Evolutionary conservation across 257 asterid species (phyloP).

Genomic region (Buddleja alternifolia): DNA sequence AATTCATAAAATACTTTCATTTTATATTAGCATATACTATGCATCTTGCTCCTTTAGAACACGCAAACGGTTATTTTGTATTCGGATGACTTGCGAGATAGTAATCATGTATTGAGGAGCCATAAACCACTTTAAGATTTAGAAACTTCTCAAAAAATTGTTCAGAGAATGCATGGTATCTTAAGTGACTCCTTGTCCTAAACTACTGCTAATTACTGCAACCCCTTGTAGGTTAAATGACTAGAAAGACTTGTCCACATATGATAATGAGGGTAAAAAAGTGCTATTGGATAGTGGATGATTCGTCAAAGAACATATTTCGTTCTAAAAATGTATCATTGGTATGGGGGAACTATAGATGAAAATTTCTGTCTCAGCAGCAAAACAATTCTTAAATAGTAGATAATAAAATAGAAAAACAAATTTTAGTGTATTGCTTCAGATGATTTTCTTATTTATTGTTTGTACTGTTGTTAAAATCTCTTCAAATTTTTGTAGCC

Average conservation of each 20-base stretch:
- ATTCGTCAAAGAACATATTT: neutral
- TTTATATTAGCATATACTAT: neutral
- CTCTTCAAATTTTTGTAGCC: conserved; percentile 55
- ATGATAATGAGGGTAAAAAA: conserved; percentile 15
- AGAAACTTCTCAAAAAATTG: conserved; percentile 14
- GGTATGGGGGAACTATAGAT: neutral
- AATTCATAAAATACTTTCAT: conserved; percentile 21
- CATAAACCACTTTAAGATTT: conserved; percentile 3
- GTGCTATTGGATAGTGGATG: conserved; percentile 12
- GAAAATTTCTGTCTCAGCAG: conserved; percentile 10
- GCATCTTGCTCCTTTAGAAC: conserved; percentile 18
- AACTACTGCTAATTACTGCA: neutral
- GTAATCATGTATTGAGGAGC: conserved; percentile 8
- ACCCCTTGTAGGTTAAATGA: conserved; percentile 1
- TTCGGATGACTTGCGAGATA: conserved; percentile 10
- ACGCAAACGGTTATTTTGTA: neutral
- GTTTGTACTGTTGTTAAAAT: conserved; percentile 25
- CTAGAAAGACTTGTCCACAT: neutral
- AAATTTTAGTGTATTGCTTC: conserved; percentile 25
- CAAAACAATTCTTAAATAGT: neutral
- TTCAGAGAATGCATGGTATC: conserved; percentile 10
- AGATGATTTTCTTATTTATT: conserved; percentile 17
- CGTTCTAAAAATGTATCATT: neutral
- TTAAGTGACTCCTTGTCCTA: conserved; percentile 15
- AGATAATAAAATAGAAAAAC: neutral